A percentile compares a stretch with the other conserved stretches of the same genome.
Evolutionary conservation across 1,284 basidiomycete species (phyloP).

Genomic region (Marasmius oreades): DNA sequence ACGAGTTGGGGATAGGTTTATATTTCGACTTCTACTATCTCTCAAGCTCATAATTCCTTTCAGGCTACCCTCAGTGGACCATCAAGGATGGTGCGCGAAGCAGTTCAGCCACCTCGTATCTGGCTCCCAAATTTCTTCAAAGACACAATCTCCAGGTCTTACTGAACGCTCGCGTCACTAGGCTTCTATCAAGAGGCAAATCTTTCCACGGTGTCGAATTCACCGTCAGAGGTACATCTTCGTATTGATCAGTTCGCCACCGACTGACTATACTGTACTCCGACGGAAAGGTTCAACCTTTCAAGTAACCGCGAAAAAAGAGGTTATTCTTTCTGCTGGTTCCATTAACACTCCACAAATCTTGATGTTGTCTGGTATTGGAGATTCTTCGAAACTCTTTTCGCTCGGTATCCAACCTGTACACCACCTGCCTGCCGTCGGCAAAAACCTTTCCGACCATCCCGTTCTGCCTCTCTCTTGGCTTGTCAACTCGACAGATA

Average conservation of each 20-base stretch:
- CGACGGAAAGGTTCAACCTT: not conserved
- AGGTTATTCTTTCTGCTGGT: slow-evolving; percentile 25
- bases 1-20: slow-evolving; percentile 18
- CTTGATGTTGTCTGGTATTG: slow-evolving; percentile 31
- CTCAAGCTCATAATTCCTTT: not conserved
- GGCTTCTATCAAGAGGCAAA: slow-evolving; percentile 4
- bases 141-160: slow-evolving; percentile 23
- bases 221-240: not conserved
- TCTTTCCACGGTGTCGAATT: slow-evolving; percentile 5
- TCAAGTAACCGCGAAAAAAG: slow-evolving; percentile 13
- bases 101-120: slow-evolving; percentile 21
- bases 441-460: slow-evolving; percentile 35
- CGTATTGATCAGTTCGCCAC: too few species aligned
- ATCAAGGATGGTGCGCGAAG: slow-evolving; percentile 18
- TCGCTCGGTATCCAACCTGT: slow-evolving; percentile 23
- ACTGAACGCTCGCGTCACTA: slow-evolving; percentile 17
- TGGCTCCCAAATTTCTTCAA: slow-evolving; percentile 9
- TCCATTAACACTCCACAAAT: slow-evolving; percentile 23
- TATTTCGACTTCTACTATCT: not conserved
- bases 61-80: slow-evolving; percentile 12
- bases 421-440: slow-evolving; percentile 26
- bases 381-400: slow-evolving; percentile 21
- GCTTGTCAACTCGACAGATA: slow-evolving; percentile 19
- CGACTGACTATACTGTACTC: too few species aligned
- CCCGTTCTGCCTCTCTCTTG: slow-evolving; percentile 19